These are phyloP conservation scores for Funneliformis geosporum DNA, from an alignment of 192 early-diverging fungal species.

Conservation along the genomic window DNA sequence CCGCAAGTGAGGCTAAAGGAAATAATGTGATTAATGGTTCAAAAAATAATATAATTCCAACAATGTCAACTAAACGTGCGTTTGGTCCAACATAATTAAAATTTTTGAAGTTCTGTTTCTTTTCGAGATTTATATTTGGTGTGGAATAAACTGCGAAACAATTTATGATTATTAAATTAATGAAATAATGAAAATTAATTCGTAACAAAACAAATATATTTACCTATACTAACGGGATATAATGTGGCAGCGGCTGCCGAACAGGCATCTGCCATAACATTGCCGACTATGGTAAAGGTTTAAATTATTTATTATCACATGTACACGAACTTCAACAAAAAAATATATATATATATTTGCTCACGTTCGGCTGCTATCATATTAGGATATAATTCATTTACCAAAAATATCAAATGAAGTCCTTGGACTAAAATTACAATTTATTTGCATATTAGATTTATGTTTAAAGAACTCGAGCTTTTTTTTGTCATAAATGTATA, in stretches of 20 bases:
- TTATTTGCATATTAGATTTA: no score
- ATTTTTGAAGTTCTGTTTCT: not conserved
- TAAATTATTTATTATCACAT: not conserved
- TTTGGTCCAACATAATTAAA: not conserved
- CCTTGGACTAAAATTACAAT: not conserved
- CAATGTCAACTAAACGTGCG: not conserved
- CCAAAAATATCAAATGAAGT: not conserved
- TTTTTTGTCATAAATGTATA: not conserved
- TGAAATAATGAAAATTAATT: not conserved
- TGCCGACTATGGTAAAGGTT: not conserved
- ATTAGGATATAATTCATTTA: not conserved
- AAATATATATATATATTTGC: no score
- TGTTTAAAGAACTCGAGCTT: no score
- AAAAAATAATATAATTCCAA: not conserved
- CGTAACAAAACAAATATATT: not conserved
- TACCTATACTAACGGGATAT: not conserved
- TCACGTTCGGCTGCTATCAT: not conserved
- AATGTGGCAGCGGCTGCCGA: not conserved
- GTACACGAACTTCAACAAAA: not conserved
- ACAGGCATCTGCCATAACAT: not conserved
- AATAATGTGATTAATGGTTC: not conserved
- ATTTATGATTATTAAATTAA: not conserved
- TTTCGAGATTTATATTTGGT: not conserved
- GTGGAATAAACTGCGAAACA: not conserved
- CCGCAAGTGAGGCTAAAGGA: not conserved